Percentiles rank a stretch among this genome's conserved stretches.
Conservation (phyloP, 306 rosid species). For the Myrica gale region DNA sequence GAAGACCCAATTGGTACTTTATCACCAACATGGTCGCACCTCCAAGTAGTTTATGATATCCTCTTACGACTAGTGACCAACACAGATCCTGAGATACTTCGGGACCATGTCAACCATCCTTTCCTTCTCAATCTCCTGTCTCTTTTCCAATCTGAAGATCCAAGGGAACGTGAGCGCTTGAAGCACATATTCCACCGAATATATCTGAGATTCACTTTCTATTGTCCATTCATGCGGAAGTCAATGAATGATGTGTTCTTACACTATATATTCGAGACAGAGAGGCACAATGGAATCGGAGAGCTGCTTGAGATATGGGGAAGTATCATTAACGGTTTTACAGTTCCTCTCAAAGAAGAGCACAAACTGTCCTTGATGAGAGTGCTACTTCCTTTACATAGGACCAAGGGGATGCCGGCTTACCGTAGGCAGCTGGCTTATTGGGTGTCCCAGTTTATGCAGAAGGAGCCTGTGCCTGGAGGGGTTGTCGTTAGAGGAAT, state of each 20-base stretch:
- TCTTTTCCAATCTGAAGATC: slow-evolving; percentile 77
- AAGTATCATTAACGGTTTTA: slow-evolving; percentile 74
- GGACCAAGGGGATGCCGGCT: slow-evolving; percentile 64
- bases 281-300: slow-evolving; percentile 62
- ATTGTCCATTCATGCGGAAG: slow-evolving; percentile 71
- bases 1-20: slow-evolving; percentile 49
- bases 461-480: slow-evolving; percentile 86
- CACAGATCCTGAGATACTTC: slow-evolving; percentile 41
- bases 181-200: slow-evolving; percentile 68
- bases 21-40: slow-evolving; percentile 65
- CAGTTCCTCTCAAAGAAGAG: slow-evolving; percentile 86
- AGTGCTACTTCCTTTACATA: slow-evolving; percentile 77
- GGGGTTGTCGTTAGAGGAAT: slow-evolving; percentile 73
- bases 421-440: slow-evolving; percentile 75
- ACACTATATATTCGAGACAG: slow-evolving; percentile 62
- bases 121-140: slow-evolving; percentile 56
- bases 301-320: slow-evolving; percentile 97
- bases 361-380: slow-evolving; percentile 81
- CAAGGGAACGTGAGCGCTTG: slow-evolving; percentile 68
- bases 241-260: slow-evolving; percentile 62
- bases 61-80: slow-evolving; percentile 48
- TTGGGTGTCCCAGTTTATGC: slow-evolving; percentile 80
- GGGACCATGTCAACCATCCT: slow-evolving; percentile 33
- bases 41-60: slow-evolving; percentile 63
- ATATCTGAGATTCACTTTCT: slow-evolving; percentile 50